Evolutionary conservation across 495 filamentous ascomycete species (phyloP), one percentile per base, ranked within the genome.

Genomic region (Terfezia boudieri): DNA sequence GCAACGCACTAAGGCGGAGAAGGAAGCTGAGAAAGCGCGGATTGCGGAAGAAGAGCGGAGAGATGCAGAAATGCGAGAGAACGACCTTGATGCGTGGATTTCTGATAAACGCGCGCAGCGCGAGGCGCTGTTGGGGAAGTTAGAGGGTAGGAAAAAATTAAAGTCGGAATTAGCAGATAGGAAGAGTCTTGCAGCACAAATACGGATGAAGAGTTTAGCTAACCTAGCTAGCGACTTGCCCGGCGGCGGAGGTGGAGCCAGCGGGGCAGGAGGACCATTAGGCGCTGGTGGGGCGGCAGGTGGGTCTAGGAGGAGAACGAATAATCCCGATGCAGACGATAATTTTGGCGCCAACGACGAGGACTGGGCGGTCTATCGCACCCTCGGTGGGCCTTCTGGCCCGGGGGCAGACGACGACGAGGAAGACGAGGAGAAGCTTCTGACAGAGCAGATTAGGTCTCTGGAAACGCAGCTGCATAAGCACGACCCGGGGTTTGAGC

Each of bases 141-240:
- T 96, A 67, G 93, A 93, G 66, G 92, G 96, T 55, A 80, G 89
- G 35, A 84, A 94, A 57, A 75, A 90, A 22, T 74, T 95, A 53
- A 94, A 90, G 67, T 82, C 83, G 1, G 90, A 98, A 61, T 74
- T 95, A 0, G 86, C 87, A 26, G 94, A 96, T 65, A 83, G 90
- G 57, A 98, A 98, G 66, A 94, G 87, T 0, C 76, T 95, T 10
- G 92, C 92, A 10, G 86, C 79, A 54, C 90, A 95, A 61, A 86
- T 90, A 71, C 84, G 90, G 35, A 98, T 98, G 90, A 95, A 96
- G 69, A 86, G 78, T 14, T 81, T 98, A n/a, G 92, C 90, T 43
- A 94, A 93, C 60, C 80, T 98, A 2, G 90, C 90, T 14, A 86
- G 88, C 0, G 90, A 98, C 67, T 79, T 79, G 17, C 88, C 89